A percentile compares a stretch with the other conserved stretches of the same genome.
phyloP scores from a whole-genome alignment of 495 filamentous ascomycete genomes.

The Penicillium daleae region DNA sequence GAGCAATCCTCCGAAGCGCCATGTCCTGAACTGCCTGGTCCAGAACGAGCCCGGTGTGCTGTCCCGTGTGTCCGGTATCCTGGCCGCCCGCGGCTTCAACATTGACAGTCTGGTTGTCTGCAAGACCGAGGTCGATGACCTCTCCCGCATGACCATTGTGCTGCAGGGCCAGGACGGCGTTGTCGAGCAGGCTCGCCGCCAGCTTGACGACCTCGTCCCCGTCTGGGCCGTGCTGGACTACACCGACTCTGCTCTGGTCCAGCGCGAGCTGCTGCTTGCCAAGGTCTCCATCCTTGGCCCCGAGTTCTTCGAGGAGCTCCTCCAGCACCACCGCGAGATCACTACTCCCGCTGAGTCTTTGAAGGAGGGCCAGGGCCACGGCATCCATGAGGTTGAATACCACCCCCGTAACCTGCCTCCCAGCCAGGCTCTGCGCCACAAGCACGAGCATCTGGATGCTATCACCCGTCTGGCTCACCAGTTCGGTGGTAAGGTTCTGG shows the following conservation, averaged over 20 bases:
- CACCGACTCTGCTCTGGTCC: slow-evolving; percentile 88
- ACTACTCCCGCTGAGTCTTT: slow-evolving; percentile 47
- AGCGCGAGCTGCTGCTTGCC: slow-evolving; percentile 93
- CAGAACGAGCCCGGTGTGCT: slow-evolving; percentile 98
- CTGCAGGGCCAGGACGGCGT: slow-evolving; percentile 94
- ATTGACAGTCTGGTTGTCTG: slow-evolving; percentile 98
- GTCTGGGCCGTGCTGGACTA: slow-evolving; percentile 99
- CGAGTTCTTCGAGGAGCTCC: slow-evolving; percentile 95
- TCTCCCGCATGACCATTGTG: slow-evolving; percentile 98
- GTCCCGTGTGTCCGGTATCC: slow-evolving; percentile 92
- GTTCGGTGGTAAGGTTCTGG: slow-evolving; percentile 94
- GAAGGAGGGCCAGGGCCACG: slow-evolving; percentile 37
- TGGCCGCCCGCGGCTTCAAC: slow-evolving; percentile 97
- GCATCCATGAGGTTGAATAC: slow-evolving; percentile 53
- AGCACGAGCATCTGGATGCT: slow-evolving; percentile 93
- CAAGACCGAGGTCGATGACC: slow-evolving; percentile 94
- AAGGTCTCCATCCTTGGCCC: slow-evolving; percentile 95
- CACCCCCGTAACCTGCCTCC: slow-evolving; percentile 83
- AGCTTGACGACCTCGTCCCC: slow-evolving; percentile 94
- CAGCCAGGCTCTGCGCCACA: slow-evolving; percentile 88
- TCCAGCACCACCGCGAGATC: slow-evolving; percentile 88
- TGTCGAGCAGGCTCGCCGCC: slow-evolving; percentile 93
- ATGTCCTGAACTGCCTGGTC: slow-evolving; percentile 96
- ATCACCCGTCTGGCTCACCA: slow-evolving; percentile 97
- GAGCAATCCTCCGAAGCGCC: slow-evolving; percentile 82